These are phyloP conservation scores for Fermentozyma sake DNA, from an alignment of 1,139 yeast genomes.

Conservation along the genomic window DNA sequence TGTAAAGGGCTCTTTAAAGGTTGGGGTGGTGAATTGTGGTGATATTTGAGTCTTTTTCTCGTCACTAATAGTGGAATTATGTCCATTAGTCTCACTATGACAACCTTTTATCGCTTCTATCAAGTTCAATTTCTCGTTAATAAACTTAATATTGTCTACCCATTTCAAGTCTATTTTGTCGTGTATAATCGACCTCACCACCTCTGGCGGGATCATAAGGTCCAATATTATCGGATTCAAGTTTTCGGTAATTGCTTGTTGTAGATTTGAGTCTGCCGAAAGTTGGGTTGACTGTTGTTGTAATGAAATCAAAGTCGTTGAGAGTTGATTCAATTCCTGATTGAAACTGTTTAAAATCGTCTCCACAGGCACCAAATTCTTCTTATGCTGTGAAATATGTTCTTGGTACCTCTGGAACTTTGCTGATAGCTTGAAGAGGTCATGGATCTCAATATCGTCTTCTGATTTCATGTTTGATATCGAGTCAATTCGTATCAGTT, in stretches of 20 bases:
- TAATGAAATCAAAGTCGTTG: slow-evolving; percentile 56
- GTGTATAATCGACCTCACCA: slow-evolving; percentile 44
- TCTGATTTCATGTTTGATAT: too few relatives aligned
- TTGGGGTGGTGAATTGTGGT: too few relatives aligned
- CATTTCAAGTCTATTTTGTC: slow-evolving; percentile 48
- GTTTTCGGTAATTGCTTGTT: slow-evolving; percentile 51
- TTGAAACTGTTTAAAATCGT: slow-evolving; percentile 50
- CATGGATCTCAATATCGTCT: too few relatives aligned
- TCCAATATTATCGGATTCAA: slow-evolving; percentile 73
- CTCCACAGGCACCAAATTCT: slow-evolving; percentile 33
- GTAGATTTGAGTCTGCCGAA: slow-evolving; percentile 38
- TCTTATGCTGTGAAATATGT: slow-evolving; percentile 34
- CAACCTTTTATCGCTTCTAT: slow-evolving; percentile 27
- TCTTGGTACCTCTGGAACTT: slow-evolving; percentile 30
- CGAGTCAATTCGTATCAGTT: too few relatives aligned
- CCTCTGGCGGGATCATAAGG: slow-evolving; percentile 67
- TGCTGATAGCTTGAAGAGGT: slow-evolving; percentile 2
- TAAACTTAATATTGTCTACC: slow-evolving; percentile 56
- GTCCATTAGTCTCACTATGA: slow-evolving; percentile 22
- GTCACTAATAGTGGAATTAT: slow-evolving; percentile 3
- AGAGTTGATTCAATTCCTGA: slow-evolving; percentile 51
- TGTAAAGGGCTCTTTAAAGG: too few relatives aligned
- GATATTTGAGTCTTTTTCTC: too few relatives aligned
- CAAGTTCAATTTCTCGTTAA: slow-evolving; percentile 53
- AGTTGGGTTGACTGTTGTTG: slow-evolving; percentile 45